phyloP scores from a whole-genome alignment of 1,284 basidiomycete genomes.

The Macrocystidia cucumis region DNA sequence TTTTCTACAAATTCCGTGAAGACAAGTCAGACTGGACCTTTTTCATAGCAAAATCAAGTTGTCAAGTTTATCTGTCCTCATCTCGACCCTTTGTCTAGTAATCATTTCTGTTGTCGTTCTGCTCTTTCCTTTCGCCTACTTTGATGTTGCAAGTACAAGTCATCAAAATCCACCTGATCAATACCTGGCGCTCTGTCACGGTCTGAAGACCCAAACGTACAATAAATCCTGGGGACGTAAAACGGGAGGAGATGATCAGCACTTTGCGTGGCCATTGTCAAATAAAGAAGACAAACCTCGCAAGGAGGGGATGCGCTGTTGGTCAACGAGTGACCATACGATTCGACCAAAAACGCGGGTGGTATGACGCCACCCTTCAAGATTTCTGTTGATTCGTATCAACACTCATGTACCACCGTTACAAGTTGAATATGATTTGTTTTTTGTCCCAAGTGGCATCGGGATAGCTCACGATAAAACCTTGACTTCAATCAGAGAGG shows the following conservation, averaged over 20 bases:
- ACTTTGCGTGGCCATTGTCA: background rate
- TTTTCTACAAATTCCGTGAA: conserved; percentile 19
- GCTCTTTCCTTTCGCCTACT: conserved; percentile 29
- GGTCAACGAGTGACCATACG: background rate
- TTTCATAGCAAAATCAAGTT: conserved; percentile 22
- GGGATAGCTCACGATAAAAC: no score
- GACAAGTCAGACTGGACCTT: conserved; percentile 20
- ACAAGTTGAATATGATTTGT: no score
- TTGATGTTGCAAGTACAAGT: conserved; percentile 36
- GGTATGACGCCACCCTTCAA: conserved; percentile 1
- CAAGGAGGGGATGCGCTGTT: background rate
- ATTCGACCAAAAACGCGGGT: background rate
- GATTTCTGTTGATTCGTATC: conserved; percentile 5
- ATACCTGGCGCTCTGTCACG: background rate
- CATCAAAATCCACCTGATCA: conserved; percentile 9
- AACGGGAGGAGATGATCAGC: background rate
- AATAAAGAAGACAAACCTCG: background rate
- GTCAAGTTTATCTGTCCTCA: conserved; percentile 23
- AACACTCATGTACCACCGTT: no score
- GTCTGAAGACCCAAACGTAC: background rate
- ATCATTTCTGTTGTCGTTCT: conserved; percentile 19
- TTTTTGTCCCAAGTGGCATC: no score
- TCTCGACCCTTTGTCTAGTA: conserved; percentile 26
- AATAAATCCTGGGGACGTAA: background rate
- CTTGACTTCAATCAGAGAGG: no score